Percentiles rank a stretch among this genome's conserved stretches.
Conservation (phyloP, 2,329 filamentous ascomycete species). For the Pseudogymnoascus sp. region DNA sequence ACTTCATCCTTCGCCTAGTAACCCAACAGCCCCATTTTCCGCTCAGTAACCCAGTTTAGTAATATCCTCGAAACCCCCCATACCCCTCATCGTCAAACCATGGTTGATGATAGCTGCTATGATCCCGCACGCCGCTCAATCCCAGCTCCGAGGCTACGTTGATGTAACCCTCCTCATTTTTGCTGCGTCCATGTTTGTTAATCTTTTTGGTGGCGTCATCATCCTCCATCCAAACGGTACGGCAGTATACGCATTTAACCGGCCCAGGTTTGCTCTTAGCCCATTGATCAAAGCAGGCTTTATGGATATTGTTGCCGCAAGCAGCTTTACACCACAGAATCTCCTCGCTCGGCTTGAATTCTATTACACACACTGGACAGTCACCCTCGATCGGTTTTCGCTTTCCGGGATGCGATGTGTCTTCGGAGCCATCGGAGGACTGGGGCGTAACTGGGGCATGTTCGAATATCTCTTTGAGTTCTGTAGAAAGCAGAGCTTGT, state of each 20-base stretch:
- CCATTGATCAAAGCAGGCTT: constrained; percentile 47
- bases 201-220: constrained; percentile 33
- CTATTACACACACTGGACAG: constrained; percentile 55
- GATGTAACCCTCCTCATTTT: constrained; percentile 47
- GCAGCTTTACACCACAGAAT: constrained; percentile 50
- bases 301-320: constrained; percentile 49
- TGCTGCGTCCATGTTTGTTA: constrained; percentile 31
- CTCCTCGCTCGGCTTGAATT: constrained; percentile 38
- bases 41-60: not conserved
- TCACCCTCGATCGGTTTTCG: constrained; percentile 53
- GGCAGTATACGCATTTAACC: constrained; percentile 54
- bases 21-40: not conserved
- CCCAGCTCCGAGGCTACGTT: constrained; percentile 55
- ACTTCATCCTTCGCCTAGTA: not conserved
- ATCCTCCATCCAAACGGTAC: constrained; percentile 44
- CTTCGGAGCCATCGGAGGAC: constrained; percentile 27
- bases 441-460: constrained; percentile 42
- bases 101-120: constrained; percentile 21
- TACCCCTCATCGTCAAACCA: constrained; percentile 15
- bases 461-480: constrained; percentile 47
- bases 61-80: not conserved
- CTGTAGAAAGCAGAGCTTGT: constrained; percentile 48
- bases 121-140: constrained; percentile 44
- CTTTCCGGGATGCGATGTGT: constrained; percentile 33
- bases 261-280: constrained; percentile 36